Evolutionary conservation across 2,329 filamentous ascomycete species (phyloP).

Genomic region (Ophiocordyceps camponoti-saundersi): DNA sequence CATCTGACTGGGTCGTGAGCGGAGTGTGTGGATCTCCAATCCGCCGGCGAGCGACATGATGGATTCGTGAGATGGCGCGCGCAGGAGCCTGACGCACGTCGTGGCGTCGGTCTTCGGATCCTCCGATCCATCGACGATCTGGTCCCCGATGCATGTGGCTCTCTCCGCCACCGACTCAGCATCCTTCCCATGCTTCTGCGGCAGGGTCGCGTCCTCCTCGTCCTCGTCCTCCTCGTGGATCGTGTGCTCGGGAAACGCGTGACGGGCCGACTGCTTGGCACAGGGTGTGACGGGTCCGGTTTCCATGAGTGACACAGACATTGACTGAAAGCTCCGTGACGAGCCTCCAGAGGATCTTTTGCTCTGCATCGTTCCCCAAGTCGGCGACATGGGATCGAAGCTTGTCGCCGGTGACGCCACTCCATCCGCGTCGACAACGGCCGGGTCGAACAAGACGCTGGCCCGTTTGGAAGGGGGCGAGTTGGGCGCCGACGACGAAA

Average conservation of each 20-base stretch:
- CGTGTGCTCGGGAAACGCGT: constrained; percentile 10
- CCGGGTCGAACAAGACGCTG: constrained; percentile 64
- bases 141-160: constrained; percentile 16
- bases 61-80: constrained; percentile 67
- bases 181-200: constrained; percentile 4
- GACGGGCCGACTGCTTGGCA: constrained; percentile 5
- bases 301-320: constrained; percentile 15
- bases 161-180: constrained; percentile 11
- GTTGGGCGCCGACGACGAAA: constrained; percentile 59
- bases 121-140: constrained; percentile 14
- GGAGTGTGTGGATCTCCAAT: constrained; percentile 77
- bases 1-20: constrained; percentile 59
- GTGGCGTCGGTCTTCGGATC: constrained; percentile 15
- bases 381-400: constrained; percentile 47
- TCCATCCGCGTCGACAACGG: constrained; percentile 39
- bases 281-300: constrained; percentile 10
- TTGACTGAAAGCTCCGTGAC: constrained; percentile 27
- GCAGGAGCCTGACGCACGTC: constrained; percentile 35
- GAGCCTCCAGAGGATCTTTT: constrained; percentile 42
- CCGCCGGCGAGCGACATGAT: constrained; percentile 75
- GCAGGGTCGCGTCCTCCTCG: constrained; percentile 4
- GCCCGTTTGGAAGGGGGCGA: constrained; percentile 64
- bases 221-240: constrained; percentile 23
- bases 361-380: constrained; percentile 31
- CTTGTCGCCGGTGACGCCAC: constrained; percentile 73